These are phyloP conservation scores for Leccinum brunneo-olivaceum DNA, from an alignment of 1,284 basidiomycete species.

Conservation along the genomic window DNA sequence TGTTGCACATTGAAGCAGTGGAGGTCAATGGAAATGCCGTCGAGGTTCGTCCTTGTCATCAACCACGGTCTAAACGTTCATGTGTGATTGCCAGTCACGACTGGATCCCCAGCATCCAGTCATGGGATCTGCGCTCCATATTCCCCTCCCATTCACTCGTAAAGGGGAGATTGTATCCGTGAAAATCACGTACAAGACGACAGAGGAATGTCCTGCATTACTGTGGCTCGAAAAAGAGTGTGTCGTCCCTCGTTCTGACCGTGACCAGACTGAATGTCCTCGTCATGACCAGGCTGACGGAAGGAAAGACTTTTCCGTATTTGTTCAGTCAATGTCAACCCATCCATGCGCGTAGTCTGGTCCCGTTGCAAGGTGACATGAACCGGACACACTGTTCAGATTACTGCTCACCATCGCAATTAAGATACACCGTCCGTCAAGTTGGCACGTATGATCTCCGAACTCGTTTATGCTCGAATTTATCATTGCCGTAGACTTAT, in stretches of 20 bases:
- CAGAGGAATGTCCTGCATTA: constrained; percentile 75
- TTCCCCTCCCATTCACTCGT: constrained; percentile 42
- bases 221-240: constrained; percentile 90
- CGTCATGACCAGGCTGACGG: constrained; percentile 65
- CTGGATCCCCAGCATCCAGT: constrained; percentile 54
- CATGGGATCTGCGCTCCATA: constrained; percentile 66
- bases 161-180: constrained; percentile 47
- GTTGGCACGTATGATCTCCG: constrained; percentile 40
- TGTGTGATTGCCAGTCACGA: constrained; percentile 35
- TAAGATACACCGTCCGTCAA: constrained; percentile 67
- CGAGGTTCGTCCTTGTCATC: constrained; percentile 10
- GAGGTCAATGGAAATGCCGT: constrained; percentile 44
- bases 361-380: constrained; percentile 70
- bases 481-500: constrained; percentile 53
- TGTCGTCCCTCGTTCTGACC: constrained; percentile 16
- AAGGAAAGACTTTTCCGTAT: constrained; percentile 82
- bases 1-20: constrained; percentile 61
- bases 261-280: background rate
- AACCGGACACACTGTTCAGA: background rate
- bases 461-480: background rate
- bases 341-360: constrained; percentile 77
- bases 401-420: constrained; percentile 1
- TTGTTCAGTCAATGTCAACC: constrained; percentile 95
- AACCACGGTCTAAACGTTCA: background rate
- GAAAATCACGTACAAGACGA: constrained; percentile 73